Percentiles rank a stretch among this genome's conserved stretches.
These are phyloP conservation scores for Pseudocercospora vitis DNA, from an alignment of 2,329 filamentous ascomycete species.

Conservation along the genomic window DNA sequence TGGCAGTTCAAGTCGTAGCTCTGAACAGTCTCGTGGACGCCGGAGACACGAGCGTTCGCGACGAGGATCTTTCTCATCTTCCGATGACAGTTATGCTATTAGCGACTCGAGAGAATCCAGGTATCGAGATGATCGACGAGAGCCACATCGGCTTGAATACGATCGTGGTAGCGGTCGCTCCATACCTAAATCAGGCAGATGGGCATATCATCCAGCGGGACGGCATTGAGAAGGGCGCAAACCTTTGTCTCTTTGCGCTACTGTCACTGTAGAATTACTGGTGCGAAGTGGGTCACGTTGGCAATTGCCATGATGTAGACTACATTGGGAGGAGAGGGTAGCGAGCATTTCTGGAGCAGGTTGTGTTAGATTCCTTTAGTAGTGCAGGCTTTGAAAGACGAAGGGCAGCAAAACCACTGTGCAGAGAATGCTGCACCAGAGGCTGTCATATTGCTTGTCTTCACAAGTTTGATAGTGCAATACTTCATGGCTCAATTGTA, in stretches of 20 bases:
- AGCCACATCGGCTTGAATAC: slow-evolving; percentile 1
- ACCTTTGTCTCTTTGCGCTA: background rate
- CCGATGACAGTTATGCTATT: slow-evolving; percentile 1
- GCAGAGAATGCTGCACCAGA: too few species aligned
- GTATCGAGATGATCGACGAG: background rate
- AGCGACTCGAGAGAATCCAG: background rate
- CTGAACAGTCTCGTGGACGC: slow-evolving; percentile 6
- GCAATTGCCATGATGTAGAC: background rate
- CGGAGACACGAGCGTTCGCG: background rate
- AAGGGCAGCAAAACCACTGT: too few species aligned
- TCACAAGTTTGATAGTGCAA: too few species aligned
- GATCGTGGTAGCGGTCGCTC: background rate
- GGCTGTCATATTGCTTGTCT: too few species aligned
- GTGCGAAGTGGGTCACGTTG: background rate
- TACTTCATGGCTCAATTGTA: too few species aligned
- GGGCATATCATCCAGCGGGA: slow-evolving; percentile 1
- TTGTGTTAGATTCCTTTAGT: too few species aligned
- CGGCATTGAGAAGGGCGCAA: background rate
- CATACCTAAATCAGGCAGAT: background rate
- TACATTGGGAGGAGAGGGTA: too few species aligned
- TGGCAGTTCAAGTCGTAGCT: slow-evolving; percentile 3
- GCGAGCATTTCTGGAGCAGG: too few species aligned
- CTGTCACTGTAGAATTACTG: background rate
- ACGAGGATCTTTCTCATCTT: slow-evolving; percentile 3
- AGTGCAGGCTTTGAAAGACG: too few species aligned